phyloP scores from a whole-genome alignment of 2,329 filamentous ascomycete genomes.

The Diaporthe sp. region DNA sequence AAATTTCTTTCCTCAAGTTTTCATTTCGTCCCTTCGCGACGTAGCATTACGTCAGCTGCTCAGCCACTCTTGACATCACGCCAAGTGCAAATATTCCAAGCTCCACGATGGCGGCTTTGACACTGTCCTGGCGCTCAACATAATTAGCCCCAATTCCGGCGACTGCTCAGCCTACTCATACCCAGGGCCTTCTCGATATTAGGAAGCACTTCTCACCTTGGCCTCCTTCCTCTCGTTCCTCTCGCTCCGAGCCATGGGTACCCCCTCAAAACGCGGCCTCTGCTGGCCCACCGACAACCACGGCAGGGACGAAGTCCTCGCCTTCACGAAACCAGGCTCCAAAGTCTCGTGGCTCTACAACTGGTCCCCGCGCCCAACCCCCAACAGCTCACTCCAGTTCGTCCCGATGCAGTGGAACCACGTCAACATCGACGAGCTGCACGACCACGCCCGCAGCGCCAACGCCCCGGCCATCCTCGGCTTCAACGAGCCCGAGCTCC shows the following conservation, averaged over 20 bases:
- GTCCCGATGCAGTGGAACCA: conserved; percentile 48
- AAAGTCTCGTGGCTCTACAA: conserved; percentile 46
- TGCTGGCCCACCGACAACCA: conserved; percentile 44
- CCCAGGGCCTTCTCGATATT: fast-evolving
- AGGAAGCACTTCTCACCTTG: too few species aligned
- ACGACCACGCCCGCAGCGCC: conserved; percentile 24
- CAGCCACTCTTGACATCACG: conserved; percentile 26
- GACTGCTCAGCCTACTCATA: background rate
- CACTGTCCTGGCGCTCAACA: background rate
- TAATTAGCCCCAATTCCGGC: too few species aligned
- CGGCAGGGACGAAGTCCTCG: conserved; percentile 45
- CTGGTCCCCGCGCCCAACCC: conserved; percentile 45
- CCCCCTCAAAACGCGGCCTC: conserved; percentile 44
- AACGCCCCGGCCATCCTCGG: conserved; percentile 37
- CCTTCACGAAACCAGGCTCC: conserved; percentile 48
- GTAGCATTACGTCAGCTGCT: conserved; percentile 26
- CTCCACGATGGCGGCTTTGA: background rate
- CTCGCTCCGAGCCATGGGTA: background rate
- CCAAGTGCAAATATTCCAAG: background rate
- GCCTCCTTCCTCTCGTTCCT: too few species aligned
- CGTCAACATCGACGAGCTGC: conserved; percentile 44
- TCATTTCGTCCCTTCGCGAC: background rate
- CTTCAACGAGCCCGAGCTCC: conserved; percentile 47
- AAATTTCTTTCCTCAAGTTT: background rate
- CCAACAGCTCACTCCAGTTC: conserved; percentile 40